Percentiles rank a stretch among this genome's conserved stretches.
Evolutionary conservation across 192 early-diverging fungal genomes (phyloP).

Genomic region (Physocladia obscura): DNA sequence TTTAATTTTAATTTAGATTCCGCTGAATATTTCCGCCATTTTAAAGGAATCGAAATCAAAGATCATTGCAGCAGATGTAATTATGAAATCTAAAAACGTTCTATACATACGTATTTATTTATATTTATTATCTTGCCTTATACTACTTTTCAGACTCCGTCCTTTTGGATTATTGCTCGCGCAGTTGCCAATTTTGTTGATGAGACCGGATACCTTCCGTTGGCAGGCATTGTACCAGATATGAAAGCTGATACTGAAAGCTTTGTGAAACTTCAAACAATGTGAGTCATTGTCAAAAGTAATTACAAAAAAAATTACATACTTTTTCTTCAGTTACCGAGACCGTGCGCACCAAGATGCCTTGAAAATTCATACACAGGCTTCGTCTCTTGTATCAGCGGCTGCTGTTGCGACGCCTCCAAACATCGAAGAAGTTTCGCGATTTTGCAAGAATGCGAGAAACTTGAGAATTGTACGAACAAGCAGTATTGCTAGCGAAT

Average conservation of each 20-base stretch:
- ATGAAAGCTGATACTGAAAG: constrained; percentile 95
- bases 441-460: constrained; percentile 81
- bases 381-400: constrained; percentile 7
- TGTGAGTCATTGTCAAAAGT: constrained; percentile 51
- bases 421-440: constrained; percentile 60
- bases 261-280: constrained; percentile 80
- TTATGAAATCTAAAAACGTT: constrained; percentile 5
- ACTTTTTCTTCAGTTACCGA: constrained; percentile 56
- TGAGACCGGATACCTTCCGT: constrained; percentile 72
- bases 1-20: constrained; percentile 40
- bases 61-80: constrained; percentile 55
- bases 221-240: constrained; percentile 86
- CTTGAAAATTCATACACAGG: constrained; percentile 8
- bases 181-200: constrained; percentile 79
- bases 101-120: no score
- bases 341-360: constrained; percentile 73
- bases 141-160: constrained; percentile 52
- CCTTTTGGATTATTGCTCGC: constrained; percentile 84
- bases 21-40: constrained; percentile 48
- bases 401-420: constrained; percentile 43
- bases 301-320: neutral
- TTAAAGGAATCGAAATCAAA: constrained; percentile 45
- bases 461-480: constrained; percentile 28
- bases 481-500: constrained; percentile 24
- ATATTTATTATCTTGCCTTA: neutral